Evolutionary conservation across 2,329 filamentous ascomycete genomes (phyloP).

Genomic region (Talaromyces amestolkiae): DNA sequence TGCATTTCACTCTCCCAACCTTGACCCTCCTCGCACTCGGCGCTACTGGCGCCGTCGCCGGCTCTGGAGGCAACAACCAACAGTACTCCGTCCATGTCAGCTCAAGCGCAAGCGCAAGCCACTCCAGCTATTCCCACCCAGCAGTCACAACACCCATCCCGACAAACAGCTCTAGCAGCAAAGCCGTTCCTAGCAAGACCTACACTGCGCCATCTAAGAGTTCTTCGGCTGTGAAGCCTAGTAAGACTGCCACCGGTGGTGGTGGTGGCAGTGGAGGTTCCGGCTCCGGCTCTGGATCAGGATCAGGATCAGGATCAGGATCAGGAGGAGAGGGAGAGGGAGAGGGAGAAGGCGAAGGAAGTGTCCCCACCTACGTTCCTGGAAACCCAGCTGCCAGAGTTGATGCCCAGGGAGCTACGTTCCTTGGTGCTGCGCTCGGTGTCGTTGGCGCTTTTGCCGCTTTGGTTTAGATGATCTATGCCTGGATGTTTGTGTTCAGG

Average conservation of each 20-base stretch:
- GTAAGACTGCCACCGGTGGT: slow-evolving; percentile 8
- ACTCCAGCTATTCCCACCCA: not conserved
- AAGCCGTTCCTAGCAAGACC: not conserved
- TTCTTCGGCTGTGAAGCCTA: slow-evolving; percentile 4
- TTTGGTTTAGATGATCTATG: slow-evolving; percentile 1
- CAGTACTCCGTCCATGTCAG: slow-evolving; percentile 19
- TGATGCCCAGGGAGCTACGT: slow-evolving; percentile 6
- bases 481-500: not conserved
- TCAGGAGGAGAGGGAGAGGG: slow-evolving; percentile 19
- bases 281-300: slow-evolving; percentile 21
- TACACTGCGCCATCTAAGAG: not conserved
- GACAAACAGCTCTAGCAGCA: slow-evolving; percentile 1
- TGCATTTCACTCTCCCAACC: slow-evolving; percentile 28
- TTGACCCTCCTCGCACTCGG: slow-evolving; percentile 25
- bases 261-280: slow-evolving; percentile 18
- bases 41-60: slow-evolving; percentile 23
- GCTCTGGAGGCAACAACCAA: slow-evolving; percentile 18
- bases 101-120: not conserved
- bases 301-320: slow-evolving; percentile 14
- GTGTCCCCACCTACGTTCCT: slow-evolving; percentile 5
- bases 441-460: slow-evolving; percentile 13
- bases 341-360: slow-evolving; percentile 16
- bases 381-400: slow-evolving; percentile 15
- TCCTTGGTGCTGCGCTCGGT: slow-evolving; percentile 15
- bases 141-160: slow-evolving; percentile 13